phyloP scores from a whole-genome alignment of 2,329 filamentous ascomycete genomes.

The Ophiostoma triangulosporum region DNA sequence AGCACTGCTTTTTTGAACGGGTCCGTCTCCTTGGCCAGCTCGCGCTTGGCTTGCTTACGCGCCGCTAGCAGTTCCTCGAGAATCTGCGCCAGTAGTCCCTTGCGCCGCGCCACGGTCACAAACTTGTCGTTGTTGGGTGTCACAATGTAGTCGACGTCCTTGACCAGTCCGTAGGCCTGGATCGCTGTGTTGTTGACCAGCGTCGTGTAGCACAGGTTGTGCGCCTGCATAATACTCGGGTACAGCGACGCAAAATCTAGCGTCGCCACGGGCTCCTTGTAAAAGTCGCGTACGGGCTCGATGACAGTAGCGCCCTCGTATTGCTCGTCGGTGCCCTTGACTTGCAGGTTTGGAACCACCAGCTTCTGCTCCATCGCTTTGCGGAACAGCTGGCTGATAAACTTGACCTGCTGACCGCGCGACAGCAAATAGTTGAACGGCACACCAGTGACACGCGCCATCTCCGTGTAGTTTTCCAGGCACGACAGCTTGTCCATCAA shows the following conservation, averaged over 20 bases:
- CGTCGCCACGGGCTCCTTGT: constrained; percentile 87
- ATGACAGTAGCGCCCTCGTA: constrained; percentile 98
- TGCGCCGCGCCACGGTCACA: constrained; percentile 74
- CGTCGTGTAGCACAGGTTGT: constrained; percentile 97
- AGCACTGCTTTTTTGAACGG: constrained; percentile 96
- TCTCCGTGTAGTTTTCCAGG: constrained; percentile 97
- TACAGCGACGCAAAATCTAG: constrained; percentile 98
- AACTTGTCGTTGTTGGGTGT: constrained; percentile 93
- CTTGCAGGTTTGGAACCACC: constrained; percentile 76
- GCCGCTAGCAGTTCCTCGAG: constrained; percentile 83
- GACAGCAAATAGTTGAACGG: constrained; percentile 91
- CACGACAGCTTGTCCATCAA: constrained; percentile 97
- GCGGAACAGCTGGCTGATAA: constrained; percentile 91
- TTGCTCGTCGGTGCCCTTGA: constrained; percentile 64
- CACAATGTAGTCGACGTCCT: constrained; percentile 91
- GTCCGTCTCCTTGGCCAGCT: constrained; percentile 77
- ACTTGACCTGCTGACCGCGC: constrained; percentile 91
- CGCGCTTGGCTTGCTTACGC: constrained; percentile 87
- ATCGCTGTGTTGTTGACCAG: constrained; percentile 66
- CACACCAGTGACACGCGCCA: constrained; percentile 97
- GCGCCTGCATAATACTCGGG: constrained; percentile 96
- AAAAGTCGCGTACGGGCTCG: constrained; percentile 84
- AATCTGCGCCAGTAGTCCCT: constrained; percentile 89
- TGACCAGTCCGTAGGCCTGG: constrained; percentile 62
- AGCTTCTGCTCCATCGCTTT: constrained; percentile 89